Percentiles rank a stretch among this genome's conserved stretches.
These are phyloP conservation scores for Phaseolus lunatus DNA, from an alignment of 306 rosid genomes.

Conservation along the genomic window DNA sequence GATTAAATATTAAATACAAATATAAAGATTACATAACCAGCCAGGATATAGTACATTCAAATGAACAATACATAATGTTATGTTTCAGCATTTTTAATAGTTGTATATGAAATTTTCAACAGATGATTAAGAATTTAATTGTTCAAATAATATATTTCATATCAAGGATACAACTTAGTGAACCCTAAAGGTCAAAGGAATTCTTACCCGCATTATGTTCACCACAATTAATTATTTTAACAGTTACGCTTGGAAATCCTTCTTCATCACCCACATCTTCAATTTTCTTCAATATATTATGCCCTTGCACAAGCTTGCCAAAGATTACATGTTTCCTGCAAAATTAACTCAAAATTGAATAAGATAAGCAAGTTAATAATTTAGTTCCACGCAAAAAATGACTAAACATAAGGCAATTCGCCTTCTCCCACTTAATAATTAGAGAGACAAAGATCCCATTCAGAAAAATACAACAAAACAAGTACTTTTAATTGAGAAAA, in stretches of 20 bases:
- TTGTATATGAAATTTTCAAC: neutral
- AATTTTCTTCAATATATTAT: constrained; percentile 70
- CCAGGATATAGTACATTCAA: neutral
- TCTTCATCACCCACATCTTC: constrained; percentile 83
- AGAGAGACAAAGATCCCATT: constrained; percentile 3
- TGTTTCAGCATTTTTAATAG: neutral
- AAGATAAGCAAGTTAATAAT: constrained; percentile 23
- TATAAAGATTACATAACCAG: neutral
- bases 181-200: neutral
- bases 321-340: constrained; percentile 88
- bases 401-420: neutral
- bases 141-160: neutral
- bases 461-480: neutral
- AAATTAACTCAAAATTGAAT: constrained; percentile 33
- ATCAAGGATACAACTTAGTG: neutral
- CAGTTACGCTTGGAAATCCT: constrained; percentile 85
- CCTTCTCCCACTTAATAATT: neutral
- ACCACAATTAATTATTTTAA: constrained; percentile 88
- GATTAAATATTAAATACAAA: neutral
- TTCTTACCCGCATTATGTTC: constrained; percentile 78
- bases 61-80: neutral
- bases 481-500: neutral
- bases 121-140: neutral
- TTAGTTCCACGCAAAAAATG: neutral
- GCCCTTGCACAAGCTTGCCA: constrained; percentile 89